Evolutionary conservation across 2,329 filamentous ascomycete species (phyloP).

Genomic region (Claviceps paspali): DNA sequence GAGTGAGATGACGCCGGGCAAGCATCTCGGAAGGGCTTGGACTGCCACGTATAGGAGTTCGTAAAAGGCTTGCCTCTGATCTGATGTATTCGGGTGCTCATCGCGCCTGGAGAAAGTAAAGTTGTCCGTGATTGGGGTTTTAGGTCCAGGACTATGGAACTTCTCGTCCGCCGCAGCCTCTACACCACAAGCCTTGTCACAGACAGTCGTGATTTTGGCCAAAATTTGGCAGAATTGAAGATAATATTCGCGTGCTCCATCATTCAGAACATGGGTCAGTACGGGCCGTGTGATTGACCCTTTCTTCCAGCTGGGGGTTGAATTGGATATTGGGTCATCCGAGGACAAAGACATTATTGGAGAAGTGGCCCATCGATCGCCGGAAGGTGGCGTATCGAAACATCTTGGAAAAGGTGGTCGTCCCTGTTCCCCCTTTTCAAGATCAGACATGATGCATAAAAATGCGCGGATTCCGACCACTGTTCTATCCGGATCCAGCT

Average conservation of each 20-base stretch:
- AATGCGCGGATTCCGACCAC: slow-evolving; percentile 96
- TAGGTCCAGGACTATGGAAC: slow-evolving; percentile 72
- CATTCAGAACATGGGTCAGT: slow-evolving; percentile 47
- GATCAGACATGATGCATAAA: slow-evolving; percentile 78
- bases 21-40: slow-evolving; percentile 83
- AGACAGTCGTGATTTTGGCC: slow-evolving; percentile 89
- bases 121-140: slow-evolving; percentile 86
- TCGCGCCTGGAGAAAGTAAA: slow-evolving; percentile 83
- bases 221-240: slow-evolving; percentile 85
- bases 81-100: slow-evolving; percentile 53
- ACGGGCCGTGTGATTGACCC: slow-evolving; percentile 55
- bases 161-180: slow-evolving; percentile 94
- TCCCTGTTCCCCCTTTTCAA: slow-evolving; percentile 68
- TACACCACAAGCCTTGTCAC: slow-evolving; percentile 92
- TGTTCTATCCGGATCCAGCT: slow-evolving; percentile 88
- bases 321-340: slow-evolving; percentile 13
- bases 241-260: slow-evolving; percentile 73
- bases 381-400: slow-evolving; percentile 25
- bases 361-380: slow-evolving; percentile 33
- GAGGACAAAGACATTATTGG: slow-evolving; percentile 29
- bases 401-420: slow-evolving; percentile 71
- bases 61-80: slow-evolving; percentile 90
- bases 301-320: slow-evolving; percentile 25
- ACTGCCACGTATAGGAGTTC: slow-evolving; percentile 91
- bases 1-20: slow-evolving; percentile 81